Percentiles rank a stretch among this genome's conserved stretches.
phyloP scores from a whole-genome alignment of 768 basidiomycete species.

The Lepiota brunneoincarnata region DNA sequence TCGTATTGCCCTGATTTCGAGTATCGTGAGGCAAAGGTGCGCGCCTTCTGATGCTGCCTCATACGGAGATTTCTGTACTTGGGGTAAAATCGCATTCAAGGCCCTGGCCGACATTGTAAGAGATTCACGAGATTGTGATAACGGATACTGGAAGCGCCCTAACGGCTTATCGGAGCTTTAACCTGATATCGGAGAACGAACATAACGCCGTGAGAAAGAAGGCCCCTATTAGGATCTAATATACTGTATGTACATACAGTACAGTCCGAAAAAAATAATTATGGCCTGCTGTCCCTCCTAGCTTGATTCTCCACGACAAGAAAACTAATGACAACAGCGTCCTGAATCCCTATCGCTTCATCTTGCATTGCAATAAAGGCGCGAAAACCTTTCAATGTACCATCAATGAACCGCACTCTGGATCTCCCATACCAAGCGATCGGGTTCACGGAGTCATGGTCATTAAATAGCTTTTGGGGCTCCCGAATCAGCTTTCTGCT shows the following conservation, averaged over 20 bases:
- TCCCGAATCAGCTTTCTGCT: not conserved
- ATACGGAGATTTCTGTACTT: constrained; percentile 75
- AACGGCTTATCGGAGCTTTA: constrained; percentile 12
- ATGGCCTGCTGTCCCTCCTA: not conserved
- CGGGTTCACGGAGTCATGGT: not conserved
- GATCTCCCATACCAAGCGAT: constrained; percentile 4
- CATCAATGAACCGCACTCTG: constrained; percentile 1
- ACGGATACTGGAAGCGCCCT: not conserved
- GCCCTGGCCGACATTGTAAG: constrained; percentile 53
- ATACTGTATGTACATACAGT: too few relatives aligned
- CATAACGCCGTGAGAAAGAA: too few relatives aligned
- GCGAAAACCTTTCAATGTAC: not conserved
- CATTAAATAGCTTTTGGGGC: not conserved
- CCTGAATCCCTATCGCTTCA: not conserved
- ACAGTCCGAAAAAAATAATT: too few relatives aligned
- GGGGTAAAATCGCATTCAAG: constrained; percentile 71
- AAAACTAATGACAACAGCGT: not conserved
- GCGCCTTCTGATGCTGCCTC: constrained; percentile 96
- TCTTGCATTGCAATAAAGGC: constrained; percentile 1
- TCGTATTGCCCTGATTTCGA: constrained; percentile 77
- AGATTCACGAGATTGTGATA: constrained; percentile 21
- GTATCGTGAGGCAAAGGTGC: constrained; percentile 91
- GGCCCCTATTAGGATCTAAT: too few relatives aligned
- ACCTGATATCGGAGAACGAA: not conserved
- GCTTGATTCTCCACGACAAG: not conserved